These are phyloP conservation scores for Chaetomium sp. DNA, from an alignment of 2,329 filamentous ascomycete genomes.

Conservation along the genomic window DNA sequence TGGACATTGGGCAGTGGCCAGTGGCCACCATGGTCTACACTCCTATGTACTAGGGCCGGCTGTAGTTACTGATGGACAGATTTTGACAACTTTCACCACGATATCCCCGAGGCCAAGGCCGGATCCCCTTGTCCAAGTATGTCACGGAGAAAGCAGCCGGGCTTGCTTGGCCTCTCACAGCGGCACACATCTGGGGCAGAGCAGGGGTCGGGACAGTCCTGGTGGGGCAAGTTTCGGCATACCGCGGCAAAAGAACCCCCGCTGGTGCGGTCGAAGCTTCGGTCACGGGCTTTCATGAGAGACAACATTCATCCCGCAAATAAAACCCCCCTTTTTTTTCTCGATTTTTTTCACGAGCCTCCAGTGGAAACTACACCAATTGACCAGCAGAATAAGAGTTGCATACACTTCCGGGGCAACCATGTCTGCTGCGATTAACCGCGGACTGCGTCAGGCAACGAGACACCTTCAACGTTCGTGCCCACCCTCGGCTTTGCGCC, in stretches of 20 bases:
- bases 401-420: constrained; percentile 2
- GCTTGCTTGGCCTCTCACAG: neutral
- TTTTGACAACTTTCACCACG: no score
- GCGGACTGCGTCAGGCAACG: constrained; percentile 48
- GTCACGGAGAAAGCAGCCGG: no score
- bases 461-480: constrained; percentile 40
- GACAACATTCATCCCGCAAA: neutral
- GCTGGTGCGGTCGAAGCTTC: constrained; percentile 16
- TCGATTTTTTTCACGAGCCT: constrained; percentile 2
- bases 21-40: no score
- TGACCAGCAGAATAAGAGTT: constrained; percentile 16
- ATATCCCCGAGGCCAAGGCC: no score
- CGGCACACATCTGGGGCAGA: neutral
- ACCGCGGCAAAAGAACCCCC: constrained; percentile 20
- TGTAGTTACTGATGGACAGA: no score
- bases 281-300: neutral
- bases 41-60: no score
- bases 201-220: neutral
- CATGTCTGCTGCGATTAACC: constrained; percentile 48
- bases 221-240: constrained; percentile 16
- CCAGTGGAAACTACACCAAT: constrained; percentile 16
- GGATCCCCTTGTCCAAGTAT: no score
- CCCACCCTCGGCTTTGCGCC: constrained; percentile 33
- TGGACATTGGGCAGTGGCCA: no score
- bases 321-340: neutral